These are phyloP conservation scores for Euphorbia lathyris DNA, from an alignment of 345 rosid genomes.

Conservation along the genomic window DNA sequence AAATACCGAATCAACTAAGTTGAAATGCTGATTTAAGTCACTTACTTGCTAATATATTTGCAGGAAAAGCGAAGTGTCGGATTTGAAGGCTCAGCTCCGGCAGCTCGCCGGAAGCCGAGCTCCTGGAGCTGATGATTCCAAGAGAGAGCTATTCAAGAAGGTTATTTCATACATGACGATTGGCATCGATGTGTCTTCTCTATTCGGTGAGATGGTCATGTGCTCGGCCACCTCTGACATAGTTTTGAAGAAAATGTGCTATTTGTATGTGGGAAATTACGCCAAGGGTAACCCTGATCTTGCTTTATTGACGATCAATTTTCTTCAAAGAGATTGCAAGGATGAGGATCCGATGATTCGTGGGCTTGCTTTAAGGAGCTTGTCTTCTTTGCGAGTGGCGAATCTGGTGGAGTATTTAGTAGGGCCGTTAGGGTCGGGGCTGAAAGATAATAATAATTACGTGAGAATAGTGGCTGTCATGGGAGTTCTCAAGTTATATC, in stretches of 20 bases:
- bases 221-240: constrained; percentile 98
- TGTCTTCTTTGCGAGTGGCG: constrained; percentile 80
- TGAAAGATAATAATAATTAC: constrained; percentile 79
- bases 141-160: constrained; percentile 91
- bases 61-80: constrained; percentile 96
- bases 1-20: neutral
- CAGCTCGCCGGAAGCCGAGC: constrained; percentile 96
- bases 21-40: neutral
- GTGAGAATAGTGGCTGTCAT: constrained; percentile 85
- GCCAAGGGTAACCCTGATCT: constrained; percentile 96
- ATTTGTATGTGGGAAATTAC: constrained; percentile 92
- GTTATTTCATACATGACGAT: constrained; percentile 93
- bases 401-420: constrained; percentile 97
- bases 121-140: constrained; percentile 92
- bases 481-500: constrained; percentile 90
- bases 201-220: constrained; percentile 99
- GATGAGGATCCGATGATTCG: constrained; percentile 97
- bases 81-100: constrained; percentile 88
- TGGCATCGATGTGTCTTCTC: constrained; percentile 87
- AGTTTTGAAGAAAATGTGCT: constrained; percentile 97
- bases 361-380: constrained; percentile 88
- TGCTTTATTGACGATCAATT: constrained; percentile 84
- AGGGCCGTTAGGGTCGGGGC: constrained; percentile 81
- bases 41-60: neutral
- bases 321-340: constrained; percentile 95